A percentile compares a stretch with the other conserved stretches of the same genome.
phyloP scores from a whole-genome alignment of 345 rosid species.

The Euclidium syriacum region DNA sequence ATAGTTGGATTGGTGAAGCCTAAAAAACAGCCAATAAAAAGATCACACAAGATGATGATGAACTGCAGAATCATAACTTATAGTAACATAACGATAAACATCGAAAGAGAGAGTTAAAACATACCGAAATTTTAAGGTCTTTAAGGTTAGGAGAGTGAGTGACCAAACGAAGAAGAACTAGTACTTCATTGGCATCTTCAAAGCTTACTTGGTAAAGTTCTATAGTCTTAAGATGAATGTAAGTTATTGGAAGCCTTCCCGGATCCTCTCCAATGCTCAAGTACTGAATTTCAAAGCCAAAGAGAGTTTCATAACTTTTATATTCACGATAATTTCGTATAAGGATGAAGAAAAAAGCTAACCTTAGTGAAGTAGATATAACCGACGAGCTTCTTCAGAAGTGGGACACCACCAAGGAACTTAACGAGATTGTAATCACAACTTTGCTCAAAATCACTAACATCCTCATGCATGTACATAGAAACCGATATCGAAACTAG shows the following conservation, averaged over 20 bases:
- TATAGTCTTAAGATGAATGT: conserved; percentile 50
- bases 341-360: conserved; percentile 10
- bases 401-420: conserved; percentile 79
- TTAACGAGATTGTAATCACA: conserved; percentile 68
- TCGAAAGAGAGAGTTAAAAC: conserved; percentile 23
- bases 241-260: conserved; percentile 54
- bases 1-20: conserved; percentile 58
- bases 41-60: not conserved
- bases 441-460: conserved; percentile 78
- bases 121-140: conserved; percentile 75
- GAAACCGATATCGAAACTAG: conserved; percentile 63
- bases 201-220: conserved; percentile 83
- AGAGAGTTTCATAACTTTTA: not conserved
- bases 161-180: conserved; percentile 75
- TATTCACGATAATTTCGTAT: not conserved
- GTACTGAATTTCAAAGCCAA: conserved; percentile 39
- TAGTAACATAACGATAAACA: not conserved
- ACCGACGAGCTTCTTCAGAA: conserved; percentile 71
- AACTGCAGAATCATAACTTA: not conserved
- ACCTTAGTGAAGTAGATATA: conserved; percentile 91
- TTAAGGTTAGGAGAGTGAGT: conserved; percentile 72
- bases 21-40: conserved; percentile 8
- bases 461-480: conserved; percentile 89
- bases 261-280: conserved; percentile 83
- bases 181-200: conserved; percentile 80